Evolutionary conservation across 495 filamentous ascomycete species (phyloP).

Genomic region (Podospora comata): DNA sequence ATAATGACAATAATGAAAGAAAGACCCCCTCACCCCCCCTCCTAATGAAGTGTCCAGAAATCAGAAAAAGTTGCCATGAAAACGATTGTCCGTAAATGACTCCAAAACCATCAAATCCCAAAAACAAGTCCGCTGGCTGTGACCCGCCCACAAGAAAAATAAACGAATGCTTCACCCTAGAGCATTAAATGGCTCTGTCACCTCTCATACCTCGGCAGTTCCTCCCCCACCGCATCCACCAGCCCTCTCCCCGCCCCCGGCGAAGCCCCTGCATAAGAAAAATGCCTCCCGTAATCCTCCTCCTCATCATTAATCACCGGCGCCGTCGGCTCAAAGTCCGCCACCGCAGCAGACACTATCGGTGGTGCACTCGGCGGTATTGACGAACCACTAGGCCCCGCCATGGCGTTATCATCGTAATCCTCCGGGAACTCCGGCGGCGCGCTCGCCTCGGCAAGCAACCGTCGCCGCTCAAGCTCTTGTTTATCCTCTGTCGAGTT

Average conservation of each 20-base stretch:
- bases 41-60: background rate
- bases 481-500: slow-evolving; percentile 72
- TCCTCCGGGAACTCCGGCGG: slow-evolving; percentile 55
- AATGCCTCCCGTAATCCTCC: slow-evolving; percentile 45
- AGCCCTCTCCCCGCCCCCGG: slow-evolving; percentile 22
- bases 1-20: background rate
- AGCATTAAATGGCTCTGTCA: slow-evolving; percentile 7
- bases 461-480: slow-evolving; percentile 71
- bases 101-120: background rate
- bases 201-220: slow-evolving; percentile 38
- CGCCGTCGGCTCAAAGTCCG: slow-evolving; percentile 54
- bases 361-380: slow-evolving; percentile 21
- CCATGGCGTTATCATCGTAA: slow-evolving; percentile 35
- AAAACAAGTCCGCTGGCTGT: background rate
- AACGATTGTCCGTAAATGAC: background rate
- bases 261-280: slow-evolving; percentile 29
- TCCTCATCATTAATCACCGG: slow-evolving; percentile 61
- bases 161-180: background rate
- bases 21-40: too few species aligned
- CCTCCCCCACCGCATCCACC: slow-evolving; percentile 31
- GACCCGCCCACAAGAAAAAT: background rate
- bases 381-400: slow-evolving; percentile 14
- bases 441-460: slow-evolving; percentile 69
- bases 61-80: background rate
- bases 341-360: slow-evolving; percentile 5